Conservation (phyloP, 768 basidiomycete genomes). For the Chalciporus pseudorubinellus region DNA sequence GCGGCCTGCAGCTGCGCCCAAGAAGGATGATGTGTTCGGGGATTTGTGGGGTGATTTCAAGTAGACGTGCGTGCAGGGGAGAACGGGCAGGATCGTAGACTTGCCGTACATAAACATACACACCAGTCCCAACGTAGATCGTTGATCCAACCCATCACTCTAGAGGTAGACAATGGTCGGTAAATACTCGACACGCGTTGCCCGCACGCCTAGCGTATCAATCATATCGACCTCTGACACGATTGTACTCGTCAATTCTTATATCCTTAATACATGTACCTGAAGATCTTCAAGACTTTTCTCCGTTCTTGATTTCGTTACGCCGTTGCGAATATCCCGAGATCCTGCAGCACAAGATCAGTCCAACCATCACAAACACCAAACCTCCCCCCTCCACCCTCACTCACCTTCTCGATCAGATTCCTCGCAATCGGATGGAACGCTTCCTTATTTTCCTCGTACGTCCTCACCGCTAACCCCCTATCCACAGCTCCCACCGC, state of each 20-base stretch:
- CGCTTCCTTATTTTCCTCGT: conserved; percentile 41
- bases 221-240: too few relatives aligned
- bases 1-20: conserved; percentile 36
- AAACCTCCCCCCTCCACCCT: too few relatives aligned
- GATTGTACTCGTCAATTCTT: too few relatives aligned
- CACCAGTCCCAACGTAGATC: too few relatives aligned
- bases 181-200: too few relatives aligned
- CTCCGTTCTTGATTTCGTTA: not conserved
- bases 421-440: conserved; percentile 80
- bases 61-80: too few relatives aligned
- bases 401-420: conserved; percentile 69
- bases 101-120: too few relatives aligned
- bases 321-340: conserved; percentile 1
- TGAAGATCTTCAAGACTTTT: not conserved
- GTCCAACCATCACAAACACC: not conserved
- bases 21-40: conserved; percentile 79
- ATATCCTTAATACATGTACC: not conserved
- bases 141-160: too few relatives aligned
- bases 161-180: too few relatives aligned
- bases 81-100: too few relatives aligned
- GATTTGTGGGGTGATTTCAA: conserved; percentile 86
- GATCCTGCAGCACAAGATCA: conserved; percentile 7
- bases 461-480: conserved; percentile 50
- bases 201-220: too few relatives aligned
- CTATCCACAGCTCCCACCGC: conserved; percentile 52